Evolutionary conservation across 768 basidiomycete species (phyloP).

Genomic region (Termitomyces sp.): DNA sequence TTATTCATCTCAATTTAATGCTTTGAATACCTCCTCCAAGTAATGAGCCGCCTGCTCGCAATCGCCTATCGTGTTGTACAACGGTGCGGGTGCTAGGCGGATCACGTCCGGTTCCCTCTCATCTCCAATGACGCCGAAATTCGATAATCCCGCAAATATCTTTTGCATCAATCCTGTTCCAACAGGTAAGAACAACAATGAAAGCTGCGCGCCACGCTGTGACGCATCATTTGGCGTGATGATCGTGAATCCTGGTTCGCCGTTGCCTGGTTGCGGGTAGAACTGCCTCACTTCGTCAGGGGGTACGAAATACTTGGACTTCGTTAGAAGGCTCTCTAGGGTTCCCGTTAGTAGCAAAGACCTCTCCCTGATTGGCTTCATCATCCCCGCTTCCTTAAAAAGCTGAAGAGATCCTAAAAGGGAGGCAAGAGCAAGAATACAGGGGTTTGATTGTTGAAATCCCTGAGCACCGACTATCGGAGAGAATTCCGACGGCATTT

Average conservation of each 20-base stretch:
- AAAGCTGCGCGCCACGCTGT: conserved; percentile 83
- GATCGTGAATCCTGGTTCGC: conserved; percentile 72
- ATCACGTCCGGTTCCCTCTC: conserved; percentile 92
- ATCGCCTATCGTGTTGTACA: conserved; percentile 85
- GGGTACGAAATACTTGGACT: conserved; percentile 63
- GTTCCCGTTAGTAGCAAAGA: conserved; percentile 66
- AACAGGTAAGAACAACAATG: conserved; percentile 71
- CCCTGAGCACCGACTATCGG: conserved; percentile 90
- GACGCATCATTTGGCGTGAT: conserved; percentile 75
- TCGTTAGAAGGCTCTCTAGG: conserved; percentile 60
- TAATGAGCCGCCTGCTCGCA: conserved; percentile 64
- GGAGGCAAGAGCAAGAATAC: conserved; percentile 72
- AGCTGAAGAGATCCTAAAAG: conserved; percentile 81
- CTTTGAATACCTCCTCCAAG: conserved; percentile 56
- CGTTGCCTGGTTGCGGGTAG: conserved; percentile 22
- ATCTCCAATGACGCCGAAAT: conserved; percentile 85
- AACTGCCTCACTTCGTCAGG: conserved; percentile 28
- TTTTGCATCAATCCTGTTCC: conserved; percentile 65
- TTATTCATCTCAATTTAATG: background rate
- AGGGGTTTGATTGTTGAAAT: conserved; percentile 95
- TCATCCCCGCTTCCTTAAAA: conserved; percentile 78
- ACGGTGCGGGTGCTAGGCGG: conserved; percentile 77
- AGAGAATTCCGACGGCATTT: conserved; percentile 81
- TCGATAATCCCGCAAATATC: conserved; percentile 57
- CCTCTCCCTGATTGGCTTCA: conserved; percentile 63